A percentile compares a stretch with the other conserved stretches of the same genome.
phyloP scores from a whole-genome alignment of 2,329 filamentous ascomycete genomes.

The Penicillium sp. region DNA sequence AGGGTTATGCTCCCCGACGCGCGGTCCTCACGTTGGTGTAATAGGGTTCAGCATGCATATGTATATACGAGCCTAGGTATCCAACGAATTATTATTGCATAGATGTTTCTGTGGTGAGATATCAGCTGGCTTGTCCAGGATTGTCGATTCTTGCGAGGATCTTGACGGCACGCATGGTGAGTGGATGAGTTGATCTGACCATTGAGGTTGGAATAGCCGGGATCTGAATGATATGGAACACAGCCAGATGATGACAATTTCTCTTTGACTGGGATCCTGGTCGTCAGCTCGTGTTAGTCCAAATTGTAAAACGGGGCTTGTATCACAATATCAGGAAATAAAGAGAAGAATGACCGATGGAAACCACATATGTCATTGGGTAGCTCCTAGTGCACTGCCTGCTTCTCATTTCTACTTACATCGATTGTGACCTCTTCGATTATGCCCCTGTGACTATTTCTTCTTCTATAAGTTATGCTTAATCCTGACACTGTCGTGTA shows the following conservation, averaged over 20 bases:
- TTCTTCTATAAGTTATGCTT: neutral
- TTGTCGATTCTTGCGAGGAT: neutral
- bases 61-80: neutral
- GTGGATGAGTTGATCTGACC: neutral
- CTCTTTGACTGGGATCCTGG: neutral
- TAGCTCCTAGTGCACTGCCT: neutral
- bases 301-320: constrained; percentile 1
- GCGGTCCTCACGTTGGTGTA: neutral
- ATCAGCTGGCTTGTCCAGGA: neutral
- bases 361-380: neutral
- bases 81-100: neutral
- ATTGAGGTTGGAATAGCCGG: neutral
- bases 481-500: neutral
- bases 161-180: neutral
- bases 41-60: neutral
- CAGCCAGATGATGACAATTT: neutral
- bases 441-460: neutral
- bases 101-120: neutral
- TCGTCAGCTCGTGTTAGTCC: constrained; percentile 4
- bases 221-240: neutral
- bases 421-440: neutral
- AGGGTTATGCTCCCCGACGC: constrained; percentile 3
- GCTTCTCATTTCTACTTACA: neutral
- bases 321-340: neutral
- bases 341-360: neutral